phyloP scores from a whole-genome alignment of 2,329 filamentous ascomycete species.

The Neophaeococcomyces mojaviensis region DNA sequence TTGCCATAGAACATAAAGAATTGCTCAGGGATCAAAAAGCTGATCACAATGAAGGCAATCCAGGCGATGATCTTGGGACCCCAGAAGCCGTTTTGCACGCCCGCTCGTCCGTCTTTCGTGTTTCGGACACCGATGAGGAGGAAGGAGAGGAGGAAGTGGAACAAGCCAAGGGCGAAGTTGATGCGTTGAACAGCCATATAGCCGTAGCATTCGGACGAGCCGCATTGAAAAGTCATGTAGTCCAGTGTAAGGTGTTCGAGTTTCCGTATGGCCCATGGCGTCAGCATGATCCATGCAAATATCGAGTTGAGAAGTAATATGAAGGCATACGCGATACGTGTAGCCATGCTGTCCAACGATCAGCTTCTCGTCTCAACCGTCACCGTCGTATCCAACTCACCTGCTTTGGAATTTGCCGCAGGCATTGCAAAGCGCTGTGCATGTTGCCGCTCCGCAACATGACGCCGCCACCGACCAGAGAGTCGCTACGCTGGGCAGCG shows the following conservation, averaged over 20 bases:
- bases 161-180: slow-evolving; percentile 92
- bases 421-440: slow-evolving; percentile 88
- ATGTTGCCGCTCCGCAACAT: slow-evolving; percentile 94
- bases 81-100: slow-evolving; percentile 97
- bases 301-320: slow-evolving; percentile 96
- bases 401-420: slow-evolving; percentile 97
- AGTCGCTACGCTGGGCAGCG: slow-evolving; percentile 75
- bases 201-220: slow-evolving; percentile 83
- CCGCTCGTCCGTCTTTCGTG: slow-evolving; percentile 78
- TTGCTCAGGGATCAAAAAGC: slow-evolving; percentile 87
- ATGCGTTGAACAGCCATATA: slow-evolving; percentile 96
- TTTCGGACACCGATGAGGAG: slow-evolving; percentile 79
- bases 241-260: slow-evolving; percentile 85
- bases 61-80: slow-evolving; percentile 89
- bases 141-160: slow-evolving; percentile 79
- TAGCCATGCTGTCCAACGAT: slow-evolving; percentile 63
- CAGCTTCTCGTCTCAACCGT: slow-evolving; percentile 1
- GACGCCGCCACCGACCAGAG: slow-evolving; percentile 76
- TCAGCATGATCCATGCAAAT: slow-evolving; percentile 97
- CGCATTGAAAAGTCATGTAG: slow-evolving; percentile 91
- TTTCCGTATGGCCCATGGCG: slow-evolving; percentile 95
- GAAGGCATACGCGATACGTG: slow-evolving; percentile 90
- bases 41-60: slow-evolving; percentile 77
- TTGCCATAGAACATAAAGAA: slow-evolving; percentile 97
- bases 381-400: slow-evolving; percentile 38